These are phyloP conservation scores for Oryza officinalis DNA, from an alignment of 176 grass and related monocot genomes.

Conservation along the genomic window DNA sequence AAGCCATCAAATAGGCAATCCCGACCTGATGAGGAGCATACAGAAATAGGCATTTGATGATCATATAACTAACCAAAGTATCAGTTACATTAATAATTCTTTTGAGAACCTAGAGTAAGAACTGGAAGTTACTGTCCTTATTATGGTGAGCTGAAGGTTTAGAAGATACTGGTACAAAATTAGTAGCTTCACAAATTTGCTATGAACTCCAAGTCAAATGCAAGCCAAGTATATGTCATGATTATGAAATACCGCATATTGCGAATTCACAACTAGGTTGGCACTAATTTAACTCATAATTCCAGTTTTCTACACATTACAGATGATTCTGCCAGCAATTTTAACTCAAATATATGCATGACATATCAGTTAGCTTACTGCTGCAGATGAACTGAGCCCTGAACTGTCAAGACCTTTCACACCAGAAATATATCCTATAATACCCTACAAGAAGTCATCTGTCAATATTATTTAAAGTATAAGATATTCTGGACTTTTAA, in stretches of 20 bases:
- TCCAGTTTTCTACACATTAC: neutral
- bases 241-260: neutral
- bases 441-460: conserved; percentile 53
- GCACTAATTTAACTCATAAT: neutral
- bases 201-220: neutral
- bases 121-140: neutral
- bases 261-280: neutral
- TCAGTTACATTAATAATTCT: neutral
- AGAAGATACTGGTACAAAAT: neutral
- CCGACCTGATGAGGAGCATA: conserved; percentile 68
- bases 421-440: conserved; percentile 86
- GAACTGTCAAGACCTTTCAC: conserved; percentile 90
- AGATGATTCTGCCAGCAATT: neutral
- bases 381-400: conserved; percentile 95
- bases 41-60: conserved; percentile 10
- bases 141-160: too few species aligned
- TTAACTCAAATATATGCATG: neutral
- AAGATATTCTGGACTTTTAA: conserved; percentile 21
- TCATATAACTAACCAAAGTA: neutral
- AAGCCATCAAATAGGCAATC: conserved; percentile 89
- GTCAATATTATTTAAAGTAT: conserved; percentile 7
- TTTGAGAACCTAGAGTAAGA: neutral
- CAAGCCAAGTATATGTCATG: neutral
- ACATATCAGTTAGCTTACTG: conserved; percentile 57
- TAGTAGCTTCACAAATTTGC: conserved; percentile 16